phyloP scores from a whole-genome alignment of 2,329 filamentous ascomycete species.

The Coniochaeta hoffmannii region DNA sequence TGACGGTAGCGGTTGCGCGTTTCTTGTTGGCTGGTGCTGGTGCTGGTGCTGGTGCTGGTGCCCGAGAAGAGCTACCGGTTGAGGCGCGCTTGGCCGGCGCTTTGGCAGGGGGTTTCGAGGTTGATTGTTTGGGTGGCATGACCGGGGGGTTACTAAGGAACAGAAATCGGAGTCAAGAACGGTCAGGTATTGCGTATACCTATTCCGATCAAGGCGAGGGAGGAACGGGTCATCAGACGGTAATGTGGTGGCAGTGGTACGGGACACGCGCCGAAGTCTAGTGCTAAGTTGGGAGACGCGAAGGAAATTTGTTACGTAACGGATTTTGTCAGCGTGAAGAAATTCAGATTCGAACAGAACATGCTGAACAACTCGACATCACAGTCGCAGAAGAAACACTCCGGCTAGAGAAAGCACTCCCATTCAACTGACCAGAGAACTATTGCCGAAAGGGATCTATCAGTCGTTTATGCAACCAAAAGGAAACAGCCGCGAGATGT shows the following conservation, averaged over 20 bases:
- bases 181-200: too few relatives aligned
- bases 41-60: conserved; percentile 6
- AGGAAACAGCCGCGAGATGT: conserved; percentile 20
- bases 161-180: too few relatives aligned
- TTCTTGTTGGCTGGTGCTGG: conserved; percentile 6
- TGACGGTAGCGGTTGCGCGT: conserved; percentile 16
- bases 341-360: too few relatives aligned
- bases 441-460: conserved; percentile 25
- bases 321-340: not conserved
- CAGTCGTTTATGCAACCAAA: conserved; percentile 27
- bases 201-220: too few relatives aligned
- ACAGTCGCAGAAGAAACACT: too few relatives aligned
- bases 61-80: conserved; percentile 8
- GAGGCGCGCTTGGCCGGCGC: not conserved
- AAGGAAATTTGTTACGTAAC: not conserved
- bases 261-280: not conserved
- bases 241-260: not conserved
- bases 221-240: too few relatives aligned
- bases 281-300: not conserved
- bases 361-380: too few relatives aligned
- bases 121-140: conserved; percentile 37
- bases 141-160: not conserved
- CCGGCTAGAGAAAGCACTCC: conserved; percentile 7
- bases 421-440: conserved; percentile 8
- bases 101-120: conserved; percentile 13